These are phyloP conservation scores for Neodidymelliopsis sp. DNA, from an alignment of 2,329 filamentous ascomycete genomes.

Conservation along the genomic window DNA sequence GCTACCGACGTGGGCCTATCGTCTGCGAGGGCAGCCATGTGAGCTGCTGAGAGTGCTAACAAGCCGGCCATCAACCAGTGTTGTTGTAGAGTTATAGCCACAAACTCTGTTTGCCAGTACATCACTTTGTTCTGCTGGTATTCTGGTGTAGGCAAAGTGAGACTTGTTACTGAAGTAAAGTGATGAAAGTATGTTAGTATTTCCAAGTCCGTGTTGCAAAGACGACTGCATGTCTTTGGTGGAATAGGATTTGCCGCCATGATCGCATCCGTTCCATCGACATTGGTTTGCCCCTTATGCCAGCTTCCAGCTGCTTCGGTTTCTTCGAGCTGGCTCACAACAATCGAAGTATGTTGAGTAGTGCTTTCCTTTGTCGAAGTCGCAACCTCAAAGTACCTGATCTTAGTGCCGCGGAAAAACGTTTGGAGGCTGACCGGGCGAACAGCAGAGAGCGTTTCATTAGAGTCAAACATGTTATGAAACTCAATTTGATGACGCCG, in stretches of 20 bases:
- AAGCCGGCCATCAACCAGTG: slow-evolving; percentile 40
- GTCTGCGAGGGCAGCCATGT: slow-evolving; percentile 21
- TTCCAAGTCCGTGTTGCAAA: slow-evolving; percentile 32
- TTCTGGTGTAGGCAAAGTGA: neutral
- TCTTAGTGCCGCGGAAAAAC: slow-evolving; percentile 50
- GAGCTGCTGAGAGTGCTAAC: slow-evolving; percentile 32
- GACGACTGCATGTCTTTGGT: too few species aligned
- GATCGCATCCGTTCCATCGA: too few species aligned
- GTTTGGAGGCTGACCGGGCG: slow-evolving; percentile 43
- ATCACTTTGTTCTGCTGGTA: neutral
- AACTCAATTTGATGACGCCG: slow-evolving; percentile 41
- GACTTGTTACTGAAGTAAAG: slow-evolving; percentile 17
- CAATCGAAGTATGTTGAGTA: too few species aligned
- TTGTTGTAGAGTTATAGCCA: slow-evolving; percentile 25
- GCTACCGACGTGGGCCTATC: neutral
- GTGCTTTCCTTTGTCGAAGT: neutral
- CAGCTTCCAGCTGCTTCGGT: too few species aligned
- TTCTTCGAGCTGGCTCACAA: too few species aligned
- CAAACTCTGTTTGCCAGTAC: slow-evolving; percentile 33
- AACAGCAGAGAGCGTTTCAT: neutral
- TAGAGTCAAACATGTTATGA: slow-evolving; percentile 25
- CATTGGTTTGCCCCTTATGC: too few species aligned
- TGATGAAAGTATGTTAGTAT: slow-evolving; percentile 38
- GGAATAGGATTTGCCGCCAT: too few species aligned
- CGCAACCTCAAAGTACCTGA: slow-evolving; percentile 50